A percentile compares a stretch with the other conserved stretches of the same genome.
These are phyloP conservation scores for Thinopyrum elongatum DNA, from an alignment of 176 grass and related monocot species.

Conservation along the genomic window DNA sequence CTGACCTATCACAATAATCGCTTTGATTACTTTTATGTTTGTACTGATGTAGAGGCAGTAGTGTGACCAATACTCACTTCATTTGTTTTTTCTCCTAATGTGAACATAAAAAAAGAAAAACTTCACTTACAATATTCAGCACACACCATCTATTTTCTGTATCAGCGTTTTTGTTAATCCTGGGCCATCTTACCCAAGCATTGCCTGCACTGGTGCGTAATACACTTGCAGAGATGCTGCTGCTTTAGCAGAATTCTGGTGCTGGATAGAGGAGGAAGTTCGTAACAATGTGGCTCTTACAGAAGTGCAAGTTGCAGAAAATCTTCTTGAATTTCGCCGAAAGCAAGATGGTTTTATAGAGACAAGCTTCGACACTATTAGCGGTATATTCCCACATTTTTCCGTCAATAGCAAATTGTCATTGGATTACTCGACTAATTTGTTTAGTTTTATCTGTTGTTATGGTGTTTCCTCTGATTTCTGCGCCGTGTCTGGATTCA, in stretches of 20 bases:
- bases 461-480: not conserved
- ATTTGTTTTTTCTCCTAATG: not conserved
- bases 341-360: conserved; percentile 89
- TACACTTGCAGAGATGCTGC: conserved; percentile 83
- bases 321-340: conserved; percentile 90
- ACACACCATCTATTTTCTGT: not conserved
- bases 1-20: not conserved
- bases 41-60: not conserved
- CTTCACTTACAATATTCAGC: not conserved
- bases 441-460: not conserved
- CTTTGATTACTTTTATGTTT: not conserved
- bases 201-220: conserved; percentile 5
- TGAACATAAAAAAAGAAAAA: conserved; percentile 1
- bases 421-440: not conserved
- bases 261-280: conserved; percentile 82
- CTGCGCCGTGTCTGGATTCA: not conserved
- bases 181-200: not conserved
- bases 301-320: conserved; percentile 79
- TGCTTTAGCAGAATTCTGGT: conserved; percentile 94
- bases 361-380: conserved; percentile 97
- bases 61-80: not conserved
- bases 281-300: conserved; percentile 50
- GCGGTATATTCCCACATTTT: conserved; percentile 57
- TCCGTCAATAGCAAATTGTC: not conserved
- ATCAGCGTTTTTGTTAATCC: conserved; percentile 9